These are phyloP conservation scores for Hypoxylon cercidicola DNA, from an alignment of 495 filamentous ascomycete genomes.

Conservation along the genomic window DNA sequence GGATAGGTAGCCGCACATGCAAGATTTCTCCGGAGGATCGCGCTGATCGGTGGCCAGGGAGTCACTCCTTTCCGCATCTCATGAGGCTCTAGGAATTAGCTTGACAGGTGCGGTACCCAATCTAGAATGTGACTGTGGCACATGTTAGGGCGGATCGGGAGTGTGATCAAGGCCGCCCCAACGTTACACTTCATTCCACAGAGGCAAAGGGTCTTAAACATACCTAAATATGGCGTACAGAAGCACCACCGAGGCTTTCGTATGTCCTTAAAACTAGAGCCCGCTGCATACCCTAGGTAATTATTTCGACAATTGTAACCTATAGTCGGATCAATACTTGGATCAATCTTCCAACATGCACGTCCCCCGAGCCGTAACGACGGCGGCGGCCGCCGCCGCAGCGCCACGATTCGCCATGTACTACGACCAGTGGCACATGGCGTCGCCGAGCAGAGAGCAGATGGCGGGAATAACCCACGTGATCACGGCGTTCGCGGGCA, in stretches of 20 bases:
- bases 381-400: constrained; percentile 26
- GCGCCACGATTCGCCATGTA: constrained; percentile 44
- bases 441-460: constrained; percentile 39
- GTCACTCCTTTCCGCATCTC: not conserved
- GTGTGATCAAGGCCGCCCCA: constrained; percentile 16
- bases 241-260: not conserved
- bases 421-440: constrained; percentile 51
- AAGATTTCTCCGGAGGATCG: constrained; percentile 16
- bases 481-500: constrained; percentile 67
- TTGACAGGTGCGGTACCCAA: constrained; percentile 20
- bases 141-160: constrained; percentile 16
- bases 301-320: constrained; percentile 6
- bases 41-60: too few relatives aligned
- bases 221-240: constrained; percentile 26
- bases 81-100: constrained; percentile 32
- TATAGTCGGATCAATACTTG: not conserved
- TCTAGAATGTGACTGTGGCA: constrained; percentile 28
- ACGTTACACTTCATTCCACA: constrained; percentile 42
- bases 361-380: constrained; percentile 27
- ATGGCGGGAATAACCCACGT: constrained; percentile 63
- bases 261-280: not conserved
- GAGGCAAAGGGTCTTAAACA: constrained; percentile 8
- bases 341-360: constrained; percentile 33
- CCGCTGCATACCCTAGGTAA: not conserved
- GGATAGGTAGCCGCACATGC: constrained; percentile 15